Percentiles rank a stretch among this genome's conserved stretches.
Conservation (phyloP, 768 basidiomycete species). For the Mycena haematopus region DNA sequence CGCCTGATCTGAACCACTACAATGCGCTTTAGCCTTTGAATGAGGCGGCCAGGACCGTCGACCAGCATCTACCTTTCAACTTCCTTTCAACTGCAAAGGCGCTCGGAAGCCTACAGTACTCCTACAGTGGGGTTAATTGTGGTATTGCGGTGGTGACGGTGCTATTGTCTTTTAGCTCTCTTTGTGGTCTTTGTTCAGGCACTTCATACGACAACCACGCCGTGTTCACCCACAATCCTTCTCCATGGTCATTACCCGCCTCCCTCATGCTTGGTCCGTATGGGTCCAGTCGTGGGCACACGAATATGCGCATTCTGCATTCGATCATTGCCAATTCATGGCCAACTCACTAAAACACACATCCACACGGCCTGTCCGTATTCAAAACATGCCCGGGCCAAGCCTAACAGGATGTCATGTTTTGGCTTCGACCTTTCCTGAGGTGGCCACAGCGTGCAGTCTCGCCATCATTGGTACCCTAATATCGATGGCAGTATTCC, state of each 20-base stretch:
- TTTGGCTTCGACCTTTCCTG: background rate
- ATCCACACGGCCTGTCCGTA: background rate
- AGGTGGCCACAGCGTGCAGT: slow-evolving; percentile 16
- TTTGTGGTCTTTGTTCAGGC: background rate
- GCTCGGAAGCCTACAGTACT: background rate
- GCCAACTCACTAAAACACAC: background rate
- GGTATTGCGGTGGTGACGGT: background rate
- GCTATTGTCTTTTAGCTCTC: slow-evolving; percentile 1
- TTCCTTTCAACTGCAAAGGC: background rate
- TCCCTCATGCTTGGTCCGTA: background rate
- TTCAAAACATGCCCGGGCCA: background rate
- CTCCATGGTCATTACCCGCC: slow-evolving; percentile 10
- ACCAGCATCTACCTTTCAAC: background rate
- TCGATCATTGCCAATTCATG: background rate
- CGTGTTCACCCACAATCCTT: background rate
- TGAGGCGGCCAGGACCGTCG: background rate
- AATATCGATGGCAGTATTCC: background rate
- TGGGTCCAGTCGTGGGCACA: slow-evolving; percentile 11
- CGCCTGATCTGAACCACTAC: no score
- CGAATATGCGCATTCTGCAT: slow-evolving; percentile 7
- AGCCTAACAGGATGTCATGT: slow-evolving; percentile 4
- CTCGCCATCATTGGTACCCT: slow-evolving; percentile 7
- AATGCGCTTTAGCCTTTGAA: background rate
- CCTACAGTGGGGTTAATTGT: background rate
- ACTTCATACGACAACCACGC: background rate